Base-by-base conservation (phyloP, 345 rosid species). In the Eucalyptus pumila region DNA sequence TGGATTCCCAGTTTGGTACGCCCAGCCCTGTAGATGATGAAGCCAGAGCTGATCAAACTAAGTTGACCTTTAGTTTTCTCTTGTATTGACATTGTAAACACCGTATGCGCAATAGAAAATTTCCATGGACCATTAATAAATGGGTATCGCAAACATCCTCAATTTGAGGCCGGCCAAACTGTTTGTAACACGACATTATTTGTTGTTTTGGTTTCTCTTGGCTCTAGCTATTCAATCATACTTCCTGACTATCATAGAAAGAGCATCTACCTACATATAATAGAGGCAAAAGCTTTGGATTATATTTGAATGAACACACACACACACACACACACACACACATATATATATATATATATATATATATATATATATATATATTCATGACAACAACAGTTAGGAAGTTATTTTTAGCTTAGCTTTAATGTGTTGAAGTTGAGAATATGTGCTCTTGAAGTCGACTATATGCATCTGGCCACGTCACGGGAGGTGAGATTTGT, bases 1-100 rank as follows among this genome's bases (percentile, higher is more conserved):
- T 1, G 96, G 96, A 15, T 85, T 96, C 88, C 97, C 94, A 12
- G 92, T 91, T 88, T 91, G 94, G 93, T 67, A 60, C 48, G 86
- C 89, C 34, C 87, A 87, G 87, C 90, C 52, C 14, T 44, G 87
- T 26, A 81, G 87, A 44, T 83, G 62, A 40, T 86, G 45, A 76
- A 76, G 14, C 47, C 45, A 21, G 83, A 37, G 45, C 45, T 37
- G 47, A 76, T 76, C 27, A 76, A 76, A 76, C 27, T 76, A 76
- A 19, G 83, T 76, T 37, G 83, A 76, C 83, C 27, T 37, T 76
- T 72, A 30, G 76, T 65, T 65, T n/a, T 65, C 37, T 65, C 40
- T 30, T 69, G 47, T 37, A 27, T 13, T 21, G 4, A 76, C 83
- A 76, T 76, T 76, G 83, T 76, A 76, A 76, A 76, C 27, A 21